Percentiles rank a stretch among this genome's conserved stretches.
phyloP scores from a whole-genome alignment of 2,329 filamentous ascomycete genomes.

The Eurotiales sp. region DNA sequence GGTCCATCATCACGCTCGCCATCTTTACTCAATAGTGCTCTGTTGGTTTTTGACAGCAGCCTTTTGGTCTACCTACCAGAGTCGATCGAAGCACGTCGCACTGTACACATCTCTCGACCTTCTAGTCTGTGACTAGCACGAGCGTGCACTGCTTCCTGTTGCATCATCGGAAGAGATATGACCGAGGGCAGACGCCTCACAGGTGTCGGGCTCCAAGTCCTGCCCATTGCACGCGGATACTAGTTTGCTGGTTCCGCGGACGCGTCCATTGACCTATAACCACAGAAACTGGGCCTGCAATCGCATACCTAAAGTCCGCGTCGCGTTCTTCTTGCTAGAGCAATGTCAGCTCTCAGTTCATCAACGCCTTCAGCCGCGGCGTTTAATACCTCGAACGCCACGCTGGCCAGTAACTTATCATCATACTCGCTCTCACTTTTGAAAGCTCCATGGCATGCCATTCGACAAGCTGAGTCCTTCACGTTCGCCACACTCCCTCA shows the following conservation, averaged over 20 bases:
- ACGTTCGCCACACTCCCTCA: constrained; percentile 33
- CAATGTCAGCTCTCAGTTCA: constrained; percentile 8
- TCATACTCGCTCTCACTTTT: constrained; percentile 20
- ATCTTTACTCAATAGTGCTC: too few species aligned
- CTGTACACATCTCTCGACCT: background rate
- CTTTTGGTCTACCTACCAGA: background rate
- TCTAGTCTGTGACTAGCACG: background rate
- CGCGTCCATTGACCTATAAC: background rate
- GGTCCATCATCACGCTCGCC: background rate
- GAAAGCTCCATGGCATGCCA: constrained; percentile 33
- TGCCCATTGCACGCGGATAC: constrained; percentile 1
- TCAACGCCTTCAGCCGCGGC: constrained; percentile 3
- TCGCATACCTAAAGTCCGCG: background rate
- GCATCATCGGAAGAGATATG: constrained; percentile 11
- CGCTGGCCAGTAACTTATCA: constrained; percentile 7
- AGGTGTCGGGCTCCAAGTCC: constrained; percentile 16
- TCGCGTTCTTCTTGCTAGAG: background rate
- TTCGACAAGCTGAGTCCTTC: constrained; percentile 34
- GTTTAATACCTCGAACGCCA: constrained; percentile 6
- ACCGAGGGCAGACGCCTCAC: constrained; percentile 12
- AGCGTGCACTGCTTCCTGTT: background rate
- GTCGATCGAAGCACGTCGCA: background rate
- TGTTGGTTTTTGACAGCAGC: background rate
- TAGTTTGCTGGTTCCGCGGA: constrained; percentile 1
- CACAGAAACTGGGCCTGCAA: background rate